phyloP scores from a whole-genome alignment of 1,284 basidiomycete genomes.

The Cryptococcus deneoformans region DNA sequence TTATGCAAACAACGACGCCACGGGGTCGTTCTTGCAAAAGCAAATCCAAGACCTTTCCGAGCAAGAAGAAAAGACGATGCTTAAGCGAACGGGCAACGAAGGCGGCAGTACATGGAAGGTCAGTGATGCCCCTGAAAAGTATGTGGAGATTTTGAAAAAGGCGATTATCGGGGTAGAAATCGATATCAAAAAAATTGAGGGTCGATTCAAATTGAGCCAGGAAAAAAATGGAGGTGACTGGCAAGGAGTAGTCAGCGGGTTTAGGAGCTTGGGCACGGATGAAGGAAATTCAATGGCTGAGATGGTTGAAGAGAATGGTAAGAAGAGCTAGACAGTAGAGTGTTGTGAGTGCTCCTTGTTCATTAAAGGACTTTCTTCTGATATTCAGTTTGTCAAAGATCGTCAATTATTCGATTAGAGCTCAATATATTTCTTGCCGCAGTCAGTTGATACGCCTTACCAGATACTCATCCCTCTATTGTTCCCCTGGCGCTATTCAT shows the following conservation, averaged over 20 bases:
- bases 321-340: too few relatives aligned
- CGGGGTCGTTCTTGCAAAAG: slow-evolving; percentile 26
- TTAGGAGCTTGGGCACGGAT: slow-evolving; percentile 29
- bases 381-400: too few relatives aligned
- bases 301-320: slow-evolving; percentile 33
- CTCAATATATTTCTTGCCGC: too few relatives aligned
- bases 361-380: too few relatives aligned
- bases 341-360: too few relatives aligned
- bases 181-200: slow-evolving; percentile 43
- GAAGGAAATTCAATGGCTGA: slow-evolving; percentile 36
- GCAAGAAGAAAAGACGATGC: slow-evolving; percentile 21
- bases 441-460: too few relatives aligned
- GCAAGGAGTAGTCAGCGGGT: slow-evolving; percentile 47
- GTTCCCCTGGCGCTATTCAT: too few relatives aligned
- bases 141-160: slow-evolving; percentile 47
- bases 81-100: slow-evolving; percentile 29
- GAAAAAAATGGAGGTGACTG: slow-evolving; percentile 47
- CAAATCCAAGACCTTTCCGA: slow-evolving; percentile 39
- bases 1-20: slow-evolving; percentile 17
- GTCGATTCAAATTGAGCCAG: slow-evolving; percentile 50
- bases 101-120: slow-evolving; percentile 42
- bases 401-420: too few relatives aligned
- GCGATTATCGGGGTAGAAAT: slow-evolving; percentile 51
- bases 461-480: too few relatives aligned
- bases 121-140: slow-evolving; percentile 45